Evolutionary conservation across 495 filamentous ascomycete species (phyloP), one percentile per base, ranked within the genome.

Genomic region (Friedmanniomyces simplex): DNA sequence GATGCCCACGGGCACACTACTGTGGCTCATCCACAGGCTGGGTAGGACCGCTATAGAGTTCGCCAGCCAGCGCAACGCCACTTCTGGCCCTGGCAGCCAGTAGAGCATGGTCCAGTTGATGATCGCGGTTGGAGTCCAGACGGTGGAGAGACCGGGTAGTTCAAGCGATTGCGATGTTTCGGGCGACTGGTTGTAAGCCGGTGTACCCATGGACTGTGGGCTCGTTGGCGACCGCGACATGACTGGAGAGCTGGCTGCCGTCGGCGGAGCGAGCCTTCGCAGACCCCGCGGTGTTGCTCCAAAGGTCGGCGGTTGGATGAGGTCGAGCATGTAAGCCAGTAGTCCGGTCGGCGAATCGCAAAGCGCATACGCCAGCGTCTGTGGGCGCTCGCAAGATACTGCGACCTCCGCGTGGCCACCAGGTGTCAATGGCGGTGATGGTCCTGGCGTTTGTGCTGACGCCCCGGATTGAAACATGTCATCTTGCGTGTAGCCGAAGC

Each of bases 101-200:
- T 72, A 69, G 52, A 72, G 51, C 70, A 72, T 72, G 14, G 69
- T 70, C 67, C 69, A 72, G 50, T 66, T 68, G 21, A 72, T 63
- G 20, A 71, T 56, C 26, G 69, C 67, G 0, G 64, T 67, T 3
- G 64, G 66, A 30, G 67, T 60, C 70, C 70, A 72, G 10, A 62
- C 57, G 30, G 63, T 64, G 39, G 37, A 32, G 16, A 52, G 22
- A 26, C 47, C 28, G 26, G 20, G 13, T 11, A 58, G 43, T 26
- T 54, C 60, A 5, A 52, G 45, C 32, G 42, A 7, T 24, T 67
- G 59, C 41, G 49, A 10, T 20, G n/a, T 2, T 41, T 55, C 11
- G 57, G 50, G 41, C 28, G 39, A 32, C 10, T 2, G 26, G 13
- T 22, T 18, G 16, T 49, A 11, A 2, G n/a, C 25, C 28, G 28